phyloP scores from a whole-genome alignment of 805 yeast genomes.

The Schwanniomyces occidentalis region DNA sequence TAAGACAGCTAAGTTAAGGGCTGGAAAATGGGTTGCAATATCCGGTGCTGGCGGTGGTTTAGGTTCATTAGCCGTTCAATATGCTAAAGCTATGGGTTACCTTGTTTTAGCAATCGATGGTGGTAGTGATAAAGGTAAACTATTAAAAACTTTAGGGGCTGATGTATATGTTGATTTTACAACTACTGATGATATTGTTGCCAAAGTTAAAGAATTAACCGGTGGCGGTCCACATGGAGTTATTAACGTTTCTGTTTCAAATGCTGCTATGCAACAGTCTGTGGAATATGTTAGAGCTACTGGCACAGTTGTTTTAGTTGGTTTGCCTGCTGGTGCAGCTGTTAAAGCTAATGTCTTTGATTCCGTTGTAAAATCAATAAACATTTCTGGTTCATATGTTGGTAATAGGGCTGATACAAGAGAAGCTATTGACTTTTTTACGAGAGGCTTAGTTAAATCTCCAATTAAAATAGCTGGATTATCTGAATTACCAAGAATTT shows the following conservation, averaged over 20 bases:
- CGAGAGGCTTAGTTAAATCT: conserved; percentile 43
- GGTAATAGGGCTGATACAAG: conserved; percentile 49
- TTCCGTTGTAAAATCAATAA: conserved; percentile 39
- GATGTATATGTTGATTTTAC: conserved; percentile 61
- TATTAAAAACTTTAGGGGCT: conserved; percentile 59
- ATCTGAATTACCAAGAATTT: conserved; percentile 40
- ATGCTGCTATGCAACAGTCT: conserved; percentile 49
- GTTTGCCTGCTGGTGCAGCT: conserved; percentile 47
- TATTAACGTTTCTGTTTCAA: conserved; percentile 52
- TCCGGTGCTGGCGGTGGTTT: conserved; percentile 85
- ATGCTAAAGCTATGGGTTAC: conserved; percentile 73
- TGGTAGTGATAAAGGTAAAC: conserved; percentile 65
- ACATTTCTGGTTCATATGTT: conserved; percentile 44
- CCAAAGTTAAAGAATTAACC: conserved; percentile 46
- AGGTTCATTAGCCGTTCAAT: conserved; percentile 74
- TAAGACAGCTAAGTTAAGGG: conserved; percentile 52
- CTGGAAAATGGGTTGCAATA: conserved; percentile 75
- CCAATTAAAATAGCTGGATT: conserved; percentile 43
- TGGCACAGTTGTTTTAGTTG: conserved; percentile 46
- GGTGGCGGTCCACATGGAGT: conserved; percentile 61
- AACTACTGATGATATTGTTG: conserved; percentile 49
- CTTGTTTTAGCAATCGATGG: conserved; percentile 71
- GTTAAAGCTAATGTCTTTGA: conserved; percentile 39
- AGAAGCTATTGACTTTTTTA: conserved; percentile 45
- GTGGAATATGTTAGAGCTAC: conserved; percentile 38